Conservation (phyloP, 805 yeast genomes). For the Millerago galiae region DNA sequence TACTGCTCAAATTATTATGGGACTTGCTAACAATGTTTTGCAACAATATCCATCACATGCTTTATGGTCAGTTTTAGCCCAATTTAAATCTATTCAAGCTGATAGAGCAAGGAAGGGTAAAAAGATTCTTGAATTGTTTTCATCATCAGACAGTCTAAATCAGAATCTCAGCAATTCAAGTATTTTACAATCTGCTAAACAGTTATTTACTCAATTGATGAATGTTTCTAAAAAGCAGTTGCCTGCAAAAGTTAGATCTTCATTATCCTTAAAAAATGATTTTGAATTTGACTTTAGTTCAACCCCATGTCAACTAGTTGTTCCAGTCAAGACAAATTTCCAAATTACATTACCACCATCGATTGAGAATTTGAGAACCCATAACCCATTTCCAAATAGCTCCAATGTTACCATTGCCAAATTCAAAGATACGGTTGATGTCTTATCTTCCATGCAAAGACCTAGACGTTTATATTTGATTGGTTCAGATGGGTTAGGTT, state of each 20-base stretch:
- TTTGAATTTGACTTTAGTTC: slow-evolving; percentile 34
- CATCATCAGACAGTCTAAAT: slow-evolving; percentile 19
- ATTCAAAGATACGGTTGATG: slow-evolving; percentile 61
- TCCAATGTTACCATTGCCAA: slow-evolving; percentile 47
- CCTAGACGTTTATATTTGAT: slow-evolving; percentile 72
- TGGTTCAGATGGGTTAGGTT: slow-evolving; percentile 74
- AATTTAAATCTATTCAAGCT: slow-evolving; percentile 49
- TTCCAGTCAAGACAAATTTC: slow-evolving; percentile 69
- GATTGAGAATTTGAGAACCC: slow-evolving; percentile 33
- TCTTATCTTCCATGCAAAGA: slow-evolving; percentile 77
- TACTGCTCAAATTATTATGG: slow-evolving; percentile 48
- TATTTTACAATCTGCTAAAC: slow-evolving; percentile 17
- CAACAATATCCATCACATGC: slow-evolving; percentile 72
- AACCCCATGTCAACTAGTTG: slow-evolving; percentile 50
- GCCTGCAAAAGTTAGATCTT: slow-evolving; percentile 10
- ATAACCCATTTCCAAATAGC: slow-evolving; percentile 39
- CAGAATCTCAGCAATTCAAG: slow-evolving; percentile 11
- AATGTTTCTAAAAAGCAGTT: slow-evolving; percentile 21
- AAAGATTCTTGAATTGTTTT: slow-evolving; percentile 31
- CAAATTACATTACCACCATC: slow-evolving; percentile 57
- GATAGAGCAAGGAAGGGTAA: slow-evolving; percentile 42
- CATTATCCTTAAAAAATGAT: slow-evolving; percentile 30
- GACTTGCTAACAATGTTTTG: slow-evolving; percentile 53
- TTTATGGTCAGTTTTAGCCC: slow-evolving; percentile 77
- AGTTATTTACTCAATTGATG: slow-evolving; percentile 23